Conservation (phyloP, 177 flowering plant species). For the Vitis hybrid region DNA sequence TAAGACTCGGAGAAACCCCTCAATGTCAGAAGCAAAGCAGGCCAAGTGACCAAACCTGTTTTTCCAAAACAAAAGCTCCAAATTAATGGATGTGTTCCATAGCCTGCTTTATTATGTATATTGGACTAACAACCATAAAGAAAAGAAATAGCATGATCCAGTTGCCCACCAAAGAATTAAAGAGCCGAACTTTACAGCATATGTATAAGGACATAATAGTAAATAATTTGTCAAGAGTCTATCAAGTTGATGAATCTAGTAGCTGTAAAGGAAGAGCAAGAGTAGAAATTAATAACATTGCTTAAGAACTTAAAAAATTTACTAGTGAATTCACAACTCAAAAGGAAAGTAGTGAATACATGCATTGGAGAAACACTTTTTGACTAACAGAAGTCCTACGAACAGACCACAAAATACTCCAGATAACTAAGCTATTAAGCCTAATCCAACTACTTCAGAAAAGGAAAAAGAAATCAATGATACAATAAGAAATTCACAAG, state of each 20-base stretch:
- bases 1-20: conserved; percentile 55
- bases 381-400: neutral
- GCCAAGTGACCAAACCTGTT: conserved; percentile 89
- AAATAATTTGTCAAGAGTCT: neutral
- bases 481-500: neutral
- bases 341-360: neutral
- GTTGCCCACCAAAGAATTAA: neutral
- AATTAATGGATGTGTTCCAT: no score
- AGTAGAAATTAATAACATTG: neutral
- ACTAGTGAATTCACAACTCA: neutral
- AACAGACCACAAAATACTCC: neutral
- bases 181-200: no score
- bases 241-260: neutral
- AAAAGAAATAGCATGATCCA: neutral
- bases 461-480: conserved; percentile 1
- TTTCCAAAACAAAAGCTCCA: conserved; percentile 7
- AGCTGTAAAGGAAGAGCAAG: neutral
- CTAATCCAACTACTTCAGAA: conserved; percentile 1
- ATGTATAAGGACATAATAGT: neutral
- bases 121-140: neutral
- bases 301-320: neutral
- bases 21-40: conserved; percentile 76
- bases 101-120: no score
- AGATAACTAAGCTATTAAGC: neutral
- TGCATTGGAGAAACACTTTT: neutral